A percentile compares a stretch with the other conserved stretches of the same genome.
Evolutionary conservation across 495 filamentous ascomycete genomes (phyloP).

Genomic region (Clavariopsis aquatica): DNA sequence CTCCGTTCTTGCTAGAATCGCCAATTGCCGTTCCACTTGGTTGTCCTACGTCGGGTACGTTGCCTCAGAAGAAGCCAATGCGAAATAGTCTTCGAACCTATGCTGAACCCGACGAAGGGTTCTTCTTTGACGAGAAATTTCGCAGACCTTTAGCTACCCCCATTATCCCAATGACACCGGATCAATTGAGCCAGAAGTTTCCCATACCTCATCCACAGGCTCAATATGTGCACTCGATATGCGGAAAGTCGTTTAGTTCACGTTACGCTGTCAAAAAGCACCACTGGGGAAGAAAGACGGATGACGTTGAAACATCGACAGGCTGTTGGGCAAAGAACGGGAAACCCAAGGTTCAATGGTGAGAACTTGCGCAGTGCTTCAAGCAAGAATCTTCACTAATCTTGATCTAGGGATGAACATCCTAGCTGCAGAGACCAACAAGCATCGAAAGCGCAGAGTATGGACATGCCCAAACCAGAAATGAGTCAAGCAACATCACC

Average conservation of each 20-base stretch:
- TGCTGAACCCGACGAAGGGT: neutral
- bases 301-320: constrained; percentile 14
- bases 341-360: constrained; percentile 25
- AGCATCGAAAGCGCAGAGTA: neutral
- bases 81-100: neutral
- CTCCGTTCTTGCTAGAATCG: neutral
- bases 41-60: neutral
- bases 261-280: constrained; percentile 25
- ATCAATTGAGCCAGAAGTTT: neutral
- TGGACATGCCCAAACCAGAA: neutral
- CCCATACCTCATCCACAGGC: neutral
- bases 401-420: constrained; percentile 16
- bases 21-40: neutral
- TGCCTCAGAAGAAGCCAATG: neutral
- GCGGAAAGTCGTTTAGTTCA: constrained; percentile 12
- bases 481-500: neutral
- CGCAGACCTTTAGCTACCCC: neutral
- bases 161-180: neutral
- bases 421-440: constrained; percentile 20
- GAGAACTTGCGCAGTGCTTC: neutral
- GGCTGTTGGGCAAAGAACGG: constrained; percentile 26
- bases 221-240: constrained; percentile 17
- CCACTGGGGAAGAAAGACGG: constrained; percentile 18
- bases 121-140: neutral
- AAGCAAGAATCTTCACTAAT: no score